Evolutionary conservation across 139 green algal genomes (phyloP).

Genomic region (Pedinophyceae sp.): DNA sequence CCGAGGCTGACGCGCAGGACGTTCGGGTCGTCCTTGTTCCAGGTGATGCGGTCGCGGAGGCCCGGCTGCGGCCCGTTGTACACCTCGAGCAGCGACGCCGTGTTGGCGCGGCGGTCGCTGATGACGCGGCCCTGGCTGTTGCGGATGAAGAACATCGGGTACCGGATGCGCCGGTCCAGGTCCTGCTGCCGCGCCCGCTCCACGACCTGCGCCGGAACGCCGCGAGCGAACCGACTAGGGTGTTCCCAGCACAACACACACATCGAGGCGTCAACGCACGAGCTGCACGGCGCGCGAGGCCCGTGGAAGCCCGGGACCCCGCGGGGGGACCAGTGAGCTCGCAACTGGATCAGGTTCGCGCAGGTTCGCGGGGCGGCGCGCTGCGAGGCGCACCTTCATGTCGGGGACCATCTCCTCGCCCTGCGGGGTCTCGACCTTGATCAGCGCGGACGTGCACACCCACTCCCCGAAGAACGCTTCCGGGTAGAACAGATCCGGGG

Average conservation of each 20-base stretch:
- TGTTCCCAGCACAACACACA: no score
- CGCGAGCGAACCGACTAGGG: no score
- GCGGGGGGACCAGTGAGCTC: no score
- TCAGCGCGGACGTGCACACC: not conserved
- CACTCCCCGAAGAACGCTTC: not conserved
- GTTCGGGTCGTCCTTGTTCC: not conserved
- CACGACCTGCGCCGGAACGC: no score
- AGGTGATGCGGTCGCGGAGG: not conserved
- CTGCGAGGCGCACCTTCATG: no score
- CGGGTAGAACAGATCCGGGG: not conserved
- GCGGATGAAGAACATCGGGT: not conserved
- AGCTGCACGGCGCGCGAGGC: no score
- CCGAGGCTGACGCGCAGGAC: not conserved
- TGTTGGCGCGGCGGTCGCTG: not conserved
- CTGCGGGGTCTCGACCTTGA: not conserved
- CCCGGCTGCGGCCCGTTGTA: not conserved
- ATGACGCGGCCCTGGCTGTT: not conserved
- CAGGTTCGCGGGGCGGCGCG: no score
- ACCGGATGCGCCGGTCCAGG: not conserved
- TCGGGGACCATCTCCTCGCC: not conserved
- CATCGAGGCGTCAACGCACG: no score
- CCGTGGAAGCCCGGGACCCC: no score
- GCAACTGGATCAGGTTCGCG: no score
- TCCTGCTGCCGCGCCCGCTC: not conserved
- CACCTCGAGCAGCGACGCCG: not conserved